These are phyloP conservation scores for Solanum hybrid DNA, from an alignment of 305 asterid genomes.

Conservation along the genomic window DNA sequence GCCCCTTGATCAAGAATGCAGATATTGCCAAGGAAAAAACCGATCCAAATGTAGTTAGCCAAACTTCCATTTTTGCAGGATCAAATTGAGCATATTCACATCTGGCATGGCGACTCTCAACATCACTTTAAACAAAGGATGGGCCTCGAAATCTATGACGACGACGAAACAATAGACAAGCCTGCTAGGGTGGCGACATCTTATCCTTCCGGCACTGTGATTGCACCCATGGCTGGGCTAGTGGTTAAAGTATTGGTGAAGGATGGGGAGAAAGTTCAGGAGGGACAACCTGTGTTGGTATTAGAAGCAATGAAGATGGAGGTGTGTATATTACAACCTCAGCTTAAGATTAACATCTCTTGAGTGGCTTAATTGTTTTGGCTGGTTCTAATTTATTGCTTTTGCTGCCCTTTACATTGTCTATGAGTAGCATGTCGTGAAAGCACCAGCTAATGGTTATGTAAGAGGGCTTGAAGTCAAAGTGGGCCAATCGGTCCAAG, in stretches of 20 bases:
- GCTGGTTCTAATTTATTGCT: constrained; percentile 1
- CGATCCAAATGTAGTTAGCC: background rate
- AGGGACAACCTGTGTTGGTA: constrained; percentile 73
- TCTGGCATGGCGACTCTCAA: constrained; percentile 69
- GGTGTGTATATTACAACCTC: constrained; percentile 32
- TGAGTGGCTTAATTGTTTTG: constrained; percentile 8
- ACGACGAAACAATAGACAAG: constrained; percentile 39
- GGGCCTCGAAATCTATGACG: constrained; percentile 37
- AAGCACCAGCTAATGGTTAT: constrained; percentile 59
- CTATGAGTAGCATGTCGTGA: constrained; percentile 75
- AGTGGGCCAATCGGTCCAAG: constrained; percentile 79
- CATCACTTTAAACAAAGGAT: constrained; percentile 60
- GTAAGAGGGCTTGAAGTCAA: constrained; percentile 56
- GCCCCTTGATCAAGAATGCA: background rate
- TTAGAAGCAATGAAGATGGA: constrained; percentile 99
- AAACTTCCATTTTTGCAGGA: constrained; percentile 37
- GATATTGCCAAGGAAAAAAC: background rate
- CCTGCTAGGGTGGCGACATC: constrained; percentile 48
- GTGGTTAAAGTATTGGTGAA: constrained; percentile 73
- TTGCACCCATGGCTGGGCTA: constrained; percentile 96
- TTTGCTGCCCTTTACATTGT: background rate
- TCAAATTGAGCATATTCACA: constrained; percentile 68
- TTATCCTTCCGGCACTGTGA: constrained; percentile 69
- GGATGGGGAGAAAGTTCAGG: constrained; percentile 56
- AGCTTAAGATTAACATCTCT: background rate